Evolutionary conservation across 1,139 yeast species (phyloP), one percentile per base, ranked within the genome.

Genomic region (Taphrina sp.): DNA sequence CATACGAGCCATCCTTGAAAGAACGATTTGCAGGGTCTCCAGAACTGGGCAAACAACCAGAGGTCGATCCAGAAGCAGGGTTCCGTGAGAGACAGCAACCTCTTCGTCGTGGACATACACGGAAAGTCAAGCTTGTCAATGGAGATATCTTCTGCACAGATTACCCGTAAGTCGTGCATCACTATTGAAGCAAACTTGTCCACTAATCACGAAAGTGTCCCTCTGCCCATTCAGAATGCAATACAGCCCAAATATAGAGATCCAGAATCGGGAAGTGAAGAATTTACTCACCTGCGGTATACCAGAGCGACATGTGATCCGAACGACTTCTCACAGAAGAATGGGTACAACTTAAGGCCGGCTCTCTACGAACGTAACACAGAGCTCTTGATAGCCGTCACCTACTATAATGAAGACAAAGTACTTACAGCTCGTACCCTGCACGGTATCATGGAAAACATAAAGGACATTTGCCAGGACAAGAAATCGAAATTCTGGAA

Each of bases 401-500:
- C 98, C 12, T 86, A 90, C 83, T 92, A 90, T 70, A 90, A 90
- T 66, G 98, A 92, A 72, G 94, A 86, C 69, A 95, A 89, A 68
- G 77, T 78, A 56, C 76, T 95, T 7, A 77, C 94, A 60, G 92
- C 96, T 0, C 79, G 97, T 68, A 90, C 97, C 2, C 75, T 92
- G 74, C 90, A 89, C 68, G 95, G 95, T 42, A 87, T 90, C 24
- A 86, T 92, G 86, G 87, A 86, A 62, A 92, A 92, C 68, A 82
- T 92, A 59, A 84, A 89, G 22, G 92, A 88, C 67, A 77, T 92
- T 64, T 77, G 85, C 64, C 81, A 86, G 28, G 75, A 89, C 63
- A 81, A 80, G 61, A 82, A 80, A 62, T 70, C 75, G 3, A 64
- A 66, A 52, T 73, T 72, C 61, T 77, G 83, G 65, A 71, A 81